Base-by-base conservation (phyloP, 495 filamentous ascomycete species). In the Xylaria castorea region DNA sequence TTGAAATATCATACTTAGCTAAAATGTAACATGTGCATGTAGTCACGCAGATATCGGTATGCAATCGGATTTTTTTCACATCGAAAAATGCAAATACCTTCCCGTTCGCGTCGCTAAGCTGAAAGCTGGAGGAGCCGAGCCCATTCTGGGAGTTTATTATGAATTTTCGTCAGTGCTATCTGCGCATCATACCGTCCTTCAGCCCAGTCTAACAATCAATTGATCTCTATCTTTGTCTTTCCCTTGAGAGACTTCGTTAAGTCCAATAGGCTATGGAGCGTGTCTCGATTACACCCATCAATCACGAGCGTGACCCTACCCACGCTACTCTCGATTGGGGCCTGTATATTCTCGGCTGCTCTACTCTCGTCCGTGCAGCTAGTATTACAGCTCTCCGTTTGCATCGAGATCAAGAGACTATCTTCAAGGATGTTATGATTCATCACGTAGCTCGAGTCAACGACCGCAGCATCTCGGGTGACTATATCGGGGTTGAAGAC, bases 141-240 rank as follows among this genome's bases (percentile, higher is more conserved):
- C 7, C n/a, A 8, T 22, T 25, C 1, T n/a, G n/a, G n/a, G 48
- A 51, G n/a, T 51, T 25, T 25, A 22, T 12, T 51, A 11, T 22
- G 5, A 9, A 16, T 44, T 1, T 44, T 44, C 14, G 12, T 44
- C n/a, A 30, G 53, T 18, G 1, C 14, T 57, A 32, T 32, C 6
- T 16, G 7, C 51, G 11, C 46, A 22, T 5, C 46, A 22, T 50
- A 50, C 22, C 14, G 8, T n/a, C 5, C 20, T 22, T 5, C 46
- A 6, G 51, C 20, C 32, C 16, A 22, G 27, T 61, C 18, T n/a
- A 22, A 1, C 2, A n/a, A 61, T 44, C 38, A 64, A 30, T 67
- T 30, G 20, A 73, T 73, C 30, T 73, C 65, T 68, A 73, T 68
- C 32, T 58, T 73, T 4, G 65, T 63, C 27, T 68, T 73, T 16